These are phyloP conservation scores for Epichloe uncinata DNA, from an alignment of 2,329 filamentous ascomycete species.

Conservation along the genomic window DNA sequence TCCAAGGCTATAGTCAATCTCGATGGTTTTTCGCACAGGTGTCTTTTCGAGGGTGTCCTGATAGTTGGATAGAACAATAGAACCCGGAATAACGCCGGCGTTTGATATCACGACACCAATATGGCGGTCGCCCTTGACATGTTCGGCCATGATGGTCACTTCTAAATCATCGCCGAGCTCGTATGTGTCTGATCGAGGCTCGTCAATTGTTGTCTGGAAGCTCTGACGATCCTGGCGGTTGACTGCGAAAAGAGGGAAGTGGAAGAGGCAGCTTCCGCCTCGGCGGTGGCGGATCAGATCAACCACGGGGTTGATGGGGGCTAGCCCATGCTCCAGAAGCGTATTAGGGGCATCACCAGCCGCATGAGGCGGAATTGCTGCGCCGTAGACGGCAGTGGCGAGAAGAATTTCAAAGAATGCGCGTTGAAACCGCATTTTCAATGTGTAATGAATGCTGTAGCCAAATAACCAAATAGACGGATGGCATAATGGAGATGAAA, in stretches of 20 bases:
- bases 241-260: not conserved
- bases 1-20: not conserved
- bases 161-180: not conserved
- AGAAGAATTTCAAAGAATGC: not conserved
- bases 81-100: not conserved
- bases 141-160: not conserved
- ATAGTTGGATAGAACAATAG: not conserved
- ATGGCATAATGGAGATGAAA: too few relatives aligned
- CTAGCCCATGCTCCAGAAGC: not conserved
- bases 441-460: too few relatives aligned
- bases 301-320: not conserved
- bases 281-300: not conserved
- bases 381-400: not conserved
- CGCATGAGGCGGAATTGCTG: not conserved
- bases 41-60: not conserved
- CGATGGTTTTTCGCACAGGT: not conserved
- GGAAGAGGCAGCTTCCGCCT: not conserved
- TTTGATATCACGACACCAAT: not conserved
- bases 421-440: not conserved
- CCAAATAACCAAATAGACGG: too few relatives aligned
- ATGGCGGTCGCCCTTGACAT: not conserved
- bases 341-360: not conserved
- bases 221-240: not conserved
- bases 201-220: not conserved
- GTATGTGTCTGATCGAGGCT: not conserved